Base-by-base conservation (phyloP, 2,329 filamentous ascomycete genomes). In the Corinectria fuckeliana region DNA sequence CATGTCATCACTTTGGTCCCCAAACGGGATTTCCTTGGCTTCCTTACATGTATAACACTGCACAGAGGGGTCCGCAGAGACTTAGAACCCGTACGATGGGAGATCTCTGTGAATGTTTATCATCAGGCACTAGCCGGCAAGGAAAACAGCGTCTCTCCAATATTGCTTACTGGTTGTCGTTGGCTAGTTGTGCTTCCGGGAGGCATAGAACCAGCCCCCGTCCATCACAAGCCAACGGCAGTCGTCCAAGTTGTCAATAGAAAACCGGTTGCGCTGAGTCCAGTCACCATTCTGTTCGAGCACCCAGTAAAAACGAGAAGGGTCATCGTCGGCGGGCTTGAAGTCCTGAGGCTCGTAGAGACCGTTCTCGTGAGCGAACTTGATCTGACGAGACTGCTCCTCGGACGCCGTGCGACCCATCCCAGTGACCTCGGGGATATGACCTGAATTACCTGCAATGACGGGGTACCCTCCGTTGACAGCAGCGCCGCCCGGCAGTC, bases 261-360 rank as follows among this genome's bases (percentile, higher is more conserved):
- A 83, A 72, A 81, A 80, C 28, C 86, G 83, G 72, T 80, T 85
- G 71, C 84, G 82, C 73, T 86, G 80, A 32, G 81, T 83, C 82
- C 82, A 88, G 59, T 82, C 80, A 49, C 84, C 82, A 72, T 89
- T 85, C 65, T 84, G 74, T 75, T 89, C 85, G 57, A 85, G 82
- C 67, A 83, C 80, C 76, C 81, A 85, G 76, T 88, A 89, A 76
- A 85, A 83, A 62, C 85, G 84, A 42, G 79, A 80, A 36, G 83
- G 81, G 73, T 88, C 82, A 63, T 86, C 81, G 68, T 88, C 86
- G 18, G 81, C 79, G 2, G 87, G 87, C 74, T 87, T 85, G 71
- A 88, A 86, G 66, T 88, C 85, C 77, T 88, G 85, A 14, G 83
- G 81, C 72, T 85, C 81, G 64, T 82, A 80, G 64, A 83, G 75